phyloP scores from a whole-genome alignment of 1,284 basidiomycete genomes.

The Boletus mariae region DNA sequence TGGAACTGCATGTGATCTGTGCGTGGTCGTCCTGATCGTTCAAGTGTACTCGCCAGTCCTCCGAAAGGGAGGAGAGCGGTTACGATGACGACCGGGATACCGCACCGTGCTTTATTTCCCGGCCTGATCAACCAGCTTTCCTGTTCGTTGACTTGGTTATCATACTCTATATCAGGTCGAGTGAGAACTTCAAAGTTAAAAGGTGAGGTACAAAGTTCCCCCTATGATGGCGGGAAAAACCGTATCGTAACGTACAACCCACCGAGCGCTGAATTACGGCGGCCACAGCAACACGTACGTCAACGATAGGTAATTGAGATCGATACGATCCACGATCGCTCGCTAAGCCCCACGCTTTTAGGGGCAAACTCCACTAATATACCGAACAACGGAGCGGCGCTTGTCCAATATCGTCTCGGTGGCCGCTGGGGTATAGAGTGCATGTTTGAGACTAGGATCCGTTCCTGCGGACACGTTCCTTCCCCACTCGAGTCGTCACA shows the following conservation, averaged over 20 bases:
- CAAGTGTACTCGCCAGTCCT: no score
- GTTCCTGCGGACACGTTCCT: constrained; percentile 15
- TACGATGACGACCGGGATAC: constrained; percentile 31
- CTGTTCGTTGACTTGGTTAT: neutral
- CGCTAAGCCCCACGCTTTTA: constrained; percentile 1
- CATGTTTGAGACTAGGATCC: no score
- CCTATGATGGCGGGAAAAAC: constrained; percentile 5
- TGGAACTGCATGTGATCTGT: neutral
- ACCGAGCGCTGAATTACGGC: neutral
- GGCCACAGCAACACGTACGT: constrained; percentile 5
- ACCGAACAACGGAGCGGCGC: neutral
- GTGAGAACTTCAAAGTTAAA: neutral
- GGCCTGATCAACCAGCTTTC: neutral
- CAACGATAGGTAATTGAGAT: constrained; percentile 13
- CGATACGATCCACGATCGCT: constrained; percentile 15
- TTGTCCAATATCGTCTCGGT: neutral
- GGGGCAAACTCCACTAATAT: constrained; percentile 7
- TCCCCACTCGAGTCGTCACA: constrained; percentile 12
- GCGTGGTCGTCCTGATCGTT: no score
- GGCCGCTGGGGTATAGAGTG: neutral
- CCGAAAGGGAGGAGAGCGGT: constrained; percentile 3
- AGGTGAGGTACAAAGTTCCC: constrained; percentile 5
- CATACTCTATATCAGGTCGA: neutral
- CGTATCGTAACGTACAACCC: neutral
- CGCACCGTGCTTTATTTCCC: neutral